Evolutionary conservation across 1,284 basidiomycete genomes (phyloP).

Genomic region (Cryptococcus sp.): DNA sequence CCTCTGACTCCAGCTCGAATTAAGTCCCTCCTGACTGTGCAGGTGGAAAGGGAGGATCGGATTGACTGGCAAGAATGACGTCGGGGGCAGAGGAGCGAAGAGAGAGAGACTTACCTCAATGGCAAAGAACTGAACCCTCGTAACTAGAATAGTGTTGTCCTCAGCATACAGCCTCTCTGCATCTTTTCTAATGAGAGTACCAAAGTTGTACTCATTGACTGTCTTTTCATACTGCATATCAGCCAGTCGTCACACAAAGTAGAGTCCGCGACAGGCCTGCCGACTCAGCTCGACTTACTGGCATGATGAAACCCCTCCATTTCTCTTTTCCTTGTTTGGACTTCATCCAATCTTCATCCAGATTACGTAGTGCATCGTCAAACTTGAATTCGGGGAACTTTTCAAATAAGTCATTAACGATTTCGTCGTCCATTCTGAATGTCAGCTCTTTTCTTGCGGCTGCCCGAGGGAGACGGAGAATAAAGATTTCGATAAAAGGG

Average conservation of each 20-base stretch:
- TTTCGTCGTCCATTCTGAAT: slow-evolving; percentile 81
- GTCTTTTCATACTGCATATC: slow-evolving; percentile 64
- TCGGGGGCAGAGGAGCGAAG: background rate
- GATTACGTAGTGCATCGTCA: slow-evolving; percentile 59
- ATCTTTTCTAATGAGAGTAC: slow-evolving; percentile 84
- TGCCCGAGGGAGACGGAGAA: too few relatives aligned
- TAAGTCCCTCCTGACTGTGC: too few relatives aligned
- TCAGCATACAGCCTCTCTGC: slow-evolving; percentile 80
- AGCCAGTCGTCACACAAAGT: background rate
- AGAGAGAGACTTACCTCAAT: slow-evolving; percentile 60
- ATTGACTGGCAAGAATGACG: background rate
- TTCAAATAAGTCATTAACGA: slow-evolving; percentile 70
- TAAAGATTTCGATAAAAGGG: too few relatives aligned
- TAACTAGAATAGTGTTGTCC: slow-evolving; percentile 91
- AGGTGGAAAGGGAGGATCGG: background rate
- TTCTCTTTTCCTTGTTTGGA: slow-evolving; percentile 79
- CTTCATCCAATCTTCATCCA: slow-evolving; percentile 97
- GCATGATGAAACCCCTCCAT: slow-evolving; percentile 86
- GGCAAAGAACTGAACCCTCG: slow-evolving; percentile 73
- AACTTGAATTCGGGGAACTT: slow-evolving; percentile 82
- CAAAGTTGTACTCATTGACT: slow-evolving; percentile 94
- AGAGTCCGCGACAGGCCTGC: background rate
- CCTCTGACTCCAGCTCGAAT: background rate
- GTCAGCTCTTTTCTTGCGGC: background rate
- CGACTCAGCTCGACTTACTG: slow-evolving; percentile 55